Evolutionary conservation across 2,329 filamentous ascomycete species (phyloP), one percentile per base, ranked within the genome.

Genomic region (Pseudocercospora musae): DNA sequence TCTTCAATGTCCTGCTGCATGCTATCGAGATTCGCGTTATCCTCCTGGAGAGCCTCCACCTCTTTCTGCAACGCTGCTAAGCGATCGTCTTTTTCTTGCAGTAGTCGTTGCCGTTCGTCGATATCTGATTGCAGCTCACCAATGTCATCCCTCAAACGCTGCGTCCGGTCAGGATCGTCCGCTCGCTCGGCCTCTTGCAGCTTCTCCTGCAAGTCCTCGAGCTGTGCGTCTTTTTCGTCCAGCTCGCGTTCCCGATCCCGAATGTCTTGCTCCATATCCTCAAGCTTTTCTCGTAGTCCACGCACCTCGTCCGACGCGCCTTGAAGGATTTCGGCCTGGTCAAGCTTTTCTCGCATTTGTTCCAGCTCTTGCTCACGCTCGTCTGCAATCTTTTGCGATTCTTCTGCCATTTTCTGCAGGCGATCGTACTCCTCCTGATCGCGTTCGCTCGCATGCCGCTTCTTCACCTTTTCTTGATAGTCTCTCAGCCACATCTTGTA

Each of bases 401-500:
- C 77, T 15, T 82, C 79, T 7, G 78, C 78, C 58, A 80, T 64
- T 55, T 73, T 74, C 57, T 77, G 76, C 58, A 83, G 69, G 59
- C 78, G 76, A 13, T 81, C 78, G 72, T 88, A 79, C 70, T 89
- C 86, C 64, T 85, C 82, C 56, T 86, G 87, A 68, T 91, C 84
- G 62, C 82, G 85, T 67, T 92, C 87, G 70, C 92, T 88, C 2
- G 70, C 70, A 66, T 92, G 87, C 71, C 89, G 89, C 70, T 86
- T 86, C 76, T 91, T 92, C 58, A 91, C 84, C 71, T 89, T 90
- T 63, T 96, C 90, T 66, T 93, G 90, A 63, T 96, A 85, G 66
- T 96, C 91, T 60, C 88, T 79, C 67, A 97, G 87, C 74, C 96
- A 91, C 70, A 89, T 83, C 58, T 89, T 87, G 75, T 96, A 96